phyloP scores from a whole-genome alignment of 2,329 filamentous ascomycete genomes.

The Trichoderma simmonsii region DNA sequence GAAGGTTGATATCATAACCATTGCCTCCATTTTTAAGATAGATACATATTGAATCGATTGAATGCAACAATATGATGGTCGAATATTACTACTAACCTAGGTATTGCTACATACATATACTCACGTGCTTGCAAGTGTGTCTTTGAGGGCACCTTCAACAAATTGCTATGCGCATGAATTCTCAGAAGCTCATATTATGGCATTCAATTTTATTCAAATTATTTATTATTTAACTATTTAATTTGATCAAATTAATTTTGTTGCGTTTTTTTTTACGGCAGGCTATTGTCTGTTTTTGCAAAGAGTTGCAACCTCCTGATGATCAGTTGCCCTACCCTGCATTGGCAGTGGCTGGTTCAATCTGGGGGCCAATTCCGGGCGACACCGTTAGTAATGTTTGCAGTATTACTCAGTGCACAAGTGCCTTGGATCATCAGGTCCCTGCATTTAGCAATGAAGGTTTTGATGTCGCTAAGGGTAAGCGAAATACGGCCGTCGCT shows the following conservation, averaged over 20 bases:
- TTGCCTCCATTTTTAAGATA: background rate
- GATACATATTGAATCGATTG: background rate
- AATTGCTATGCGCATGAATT: background rate
- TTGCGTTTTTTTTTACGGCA: background rate
- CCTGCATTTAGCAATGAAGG: background rate
- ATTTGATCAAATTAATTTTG: background rate
- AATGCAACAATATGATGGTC: background rate
- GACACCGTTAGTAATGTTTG: background rate
- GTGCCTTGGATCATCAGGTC: background rate
- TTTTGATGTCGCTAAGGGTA: constrained; percentile 6
- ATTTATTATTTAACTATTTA: background rate
- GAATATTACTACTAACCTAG: too few relatives aligned
- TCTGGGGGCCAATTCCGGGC: background rate
- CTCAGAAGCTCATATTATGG: accelerated
- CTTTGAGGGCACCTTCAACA: background rate
- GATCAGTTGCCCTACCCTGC: background rate
- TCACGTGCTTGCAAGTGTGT: background rate
- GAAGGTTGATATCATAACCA: background rate
- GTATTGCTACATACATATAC: too few relatives aligned
- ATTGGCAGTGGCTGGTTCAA: background rate
- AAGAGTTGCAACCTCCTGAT: background rate
- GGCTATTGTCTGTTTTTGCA: background rate
- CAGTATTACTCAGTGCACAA: background rate
- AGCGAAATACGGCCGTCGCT: constrained; percentile 8
- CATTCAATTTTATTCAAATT: background rate